Evolutionary conservation across 768 basidiomycete species (phyloP).

Genomic region (Postia placenta): DNA sequence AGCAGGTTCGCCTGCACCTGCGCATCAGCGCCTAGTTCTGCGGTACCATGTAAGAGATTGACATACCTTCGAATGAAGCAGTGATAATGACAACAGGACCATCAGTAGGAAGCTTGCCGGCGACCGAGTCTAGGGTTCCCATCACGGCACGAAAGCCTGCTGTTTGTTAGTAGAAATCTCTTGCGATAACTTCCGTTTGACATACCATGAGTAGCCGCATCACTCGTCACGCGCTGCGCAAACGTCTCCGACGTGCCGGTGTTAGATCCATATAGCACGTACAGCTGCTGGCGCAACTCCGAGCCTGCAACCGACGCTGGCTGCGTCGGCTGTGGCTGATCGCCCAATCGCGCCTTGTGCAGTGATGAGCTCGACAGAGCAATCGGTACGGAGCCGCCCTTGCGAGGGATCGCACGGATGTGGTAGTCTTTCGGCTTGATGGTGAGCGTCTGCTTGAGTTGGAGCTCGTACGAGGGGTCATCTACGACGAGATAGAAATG

Average conservation of each 20-base stretch:
- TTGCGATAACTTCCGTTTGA: neutral
- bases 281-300: constrained; percentile 22
- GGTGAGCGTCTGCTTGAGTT: constrained; percentile 39
- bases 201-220: constrained; percentile 31
- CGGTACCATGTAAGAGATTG: too few species aligned
- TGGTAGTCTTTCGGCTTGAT: constrained; percentile 39
- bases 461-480: constrained; percentile 37
- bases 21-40: neutral
- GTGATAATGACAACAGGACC: constrained; percentile 40
- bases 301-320: neutral
- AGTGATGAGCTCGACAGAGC: constrained; percentile 10
- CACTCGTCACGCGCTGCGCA: constrained; percentile 36
- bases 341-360: neutral
- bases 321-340: neutral
- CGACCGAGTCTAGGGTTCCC: constrained; percentile 33
- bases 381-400: constrained; percentile 15
- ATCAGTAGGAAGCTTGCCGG: constrained; percentile 31
- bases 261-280: constrained; percentile 40
- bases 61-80: constrained; percentile 39
- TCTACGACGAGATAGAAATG: constrained; percentile 38
- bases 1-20: constrained; percentile 34
- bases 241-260: constrained; percentile 43
- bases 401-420: constrained; percentile 34
- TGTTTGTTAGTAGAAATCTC: neutral
- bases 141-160: constrained; percentile 34